These are phyloP conservation scores for Capronia americana DNA, from an alignment of 2,329 filamentous ascomycete genomes.

Conservation along the genomic window DNA sequence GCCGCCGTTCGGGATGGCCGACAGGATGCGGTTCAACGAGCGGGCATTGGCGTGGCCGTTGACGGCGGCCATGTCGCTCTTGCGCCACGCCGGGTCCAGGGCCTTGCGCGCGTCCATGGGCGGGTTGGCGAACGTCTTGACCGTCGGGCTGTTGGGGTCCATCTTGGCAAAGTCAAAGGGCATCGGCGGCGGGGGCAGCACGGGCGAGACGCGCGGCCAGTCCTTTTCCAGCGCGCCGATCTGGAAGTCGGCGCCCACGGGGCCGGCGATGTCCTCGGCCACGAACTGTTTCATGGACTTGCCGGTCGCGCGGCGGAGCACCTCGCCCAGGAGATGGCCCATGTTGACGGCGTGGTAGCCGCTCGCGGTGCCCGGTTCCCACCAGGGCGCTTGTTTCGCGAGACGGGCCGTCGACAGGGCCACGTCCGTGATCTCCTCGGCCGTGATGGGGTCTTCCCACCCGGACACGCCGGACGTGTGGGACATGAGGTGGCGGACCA, in stretches of 20 bases:
- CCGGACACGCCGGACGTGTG: constrained; percentile 48
- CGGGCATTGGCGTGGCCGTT: constrained; percentile 58
- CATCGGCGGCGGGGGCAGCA: constrained; percentile 41
- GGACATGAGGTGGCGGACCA: constrained; percentile 51
- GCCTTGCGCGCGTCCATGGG: constrained; percentile 37
- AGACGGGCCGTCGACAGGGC: constrained; percentile 45
- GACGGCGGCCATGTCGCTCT: constrained; percentile 50
- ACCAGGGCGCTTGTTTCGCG: constrained; percentile 52
- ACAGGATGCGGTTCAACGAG: constrained; percentile 52
- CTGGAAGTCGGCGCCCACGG: constrained; percentile 56
- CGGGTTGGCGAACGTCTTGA: constrained; percentile 44
- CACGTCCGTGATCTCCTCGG: constrained; percentile 47
- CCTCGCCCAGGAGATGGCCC: constrained; percentile 53
- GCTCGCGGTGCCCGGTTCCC: constrained; percentile 52
- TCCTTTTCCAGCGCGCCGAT: constrained; percentile 53
- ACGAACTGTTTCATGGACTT: constrained; percentile 54
- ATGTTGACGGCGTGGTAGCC: constrained; percentile 53
- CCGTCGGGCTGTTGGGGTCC: constrained; percentile 40
- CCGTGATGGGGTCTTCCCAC: constrained; percentile 45
- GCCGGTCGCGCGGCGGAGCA: constrained; percentile 52
- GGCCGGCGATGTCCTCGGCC: constrained; percentile 50
- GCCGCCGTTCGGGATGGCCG: constrained; percentile 47
- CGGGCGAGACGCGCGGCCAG: constrained; percentile 49
- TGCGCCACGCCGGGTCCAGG: constrained; percentile 46
- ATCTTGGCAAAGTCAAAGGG: constrained; percentile 34